Conservation (phyloP, 2,329 filamentous ascomycete genomes). For the Pseudogymnoascus sp. region DNA sequence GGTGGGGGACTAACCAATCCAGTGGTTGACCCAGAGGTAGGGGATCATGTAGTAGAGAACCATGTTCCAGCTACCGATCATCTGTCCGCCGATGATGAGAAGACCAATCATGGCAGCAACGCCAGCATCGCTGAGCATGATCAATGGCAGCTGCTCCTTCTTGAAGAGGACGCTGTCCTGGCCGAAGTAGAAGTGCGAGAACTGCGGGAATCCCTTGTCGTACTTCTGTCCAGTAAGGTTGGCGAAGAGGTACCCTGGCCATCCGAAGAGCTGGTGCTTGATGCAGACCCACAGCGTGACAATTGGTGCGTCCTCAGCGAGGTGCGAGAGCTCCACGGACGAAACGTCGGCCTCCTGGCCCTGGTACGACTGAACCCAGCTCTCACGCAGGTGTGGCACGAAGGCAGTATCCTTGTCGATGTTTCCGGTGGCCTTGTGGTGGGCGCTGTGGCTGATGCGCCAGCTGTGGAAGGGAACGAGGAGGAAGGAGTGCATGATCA, state of each 20-base stretch:
- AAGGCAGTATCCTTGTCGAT: conserved; percentile 61
- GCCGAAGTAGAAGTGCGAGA: conserved; percentile 46
- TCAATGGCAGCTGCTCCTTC: conserved; percentile 44
- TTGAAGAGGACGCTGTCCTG: conserved; percentile 54
- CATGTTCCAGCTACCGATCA: conserved; percentile 48
- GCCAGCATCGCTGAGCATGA: conserved; percentile 54
- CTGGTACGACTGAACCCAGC: conserved; percentile 16
- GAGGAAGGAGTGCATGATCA: conserved; percentile 57
- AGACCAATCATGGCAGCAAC: conserved; percentile 41
- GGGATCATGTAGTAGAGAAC: conserved; percentile 56
- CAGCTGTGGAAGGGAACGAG: conserved; percentile 65
- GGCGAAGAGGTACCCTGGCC: conserved; percentile 54
- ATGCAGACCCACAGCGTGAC: conserved; percentile 47
- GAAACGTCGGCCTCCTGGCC: conserved; percentile 10
- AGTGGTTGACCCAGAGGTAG: conserved; percentile 64
- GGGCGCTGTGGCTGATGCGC: conserved; percentile 62
- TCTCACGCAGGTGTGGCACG: conserved; percentile 42
- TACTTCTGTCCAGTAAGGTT: conserved; percentile 33
- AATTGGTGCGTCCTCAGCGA: conserved; percentile 56
- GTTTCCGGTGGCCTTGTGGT: conserved; percentile 61
- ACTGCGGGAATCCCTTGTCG: conserved; percentile 32
- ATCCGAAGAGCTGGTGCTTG: conserved; percentile 56
- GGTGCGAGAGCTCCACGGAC: conserved; percentile 32
- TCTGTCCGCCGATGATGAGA: conserved; percentile 42
- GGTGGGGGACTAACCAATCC: conserved; percentile 45